Evolutionary conservation across 257 asterid species (phyloP), one percentile per base, ranked within the genome.

Genomic region (Fraxinus cuspidata): DNA sequence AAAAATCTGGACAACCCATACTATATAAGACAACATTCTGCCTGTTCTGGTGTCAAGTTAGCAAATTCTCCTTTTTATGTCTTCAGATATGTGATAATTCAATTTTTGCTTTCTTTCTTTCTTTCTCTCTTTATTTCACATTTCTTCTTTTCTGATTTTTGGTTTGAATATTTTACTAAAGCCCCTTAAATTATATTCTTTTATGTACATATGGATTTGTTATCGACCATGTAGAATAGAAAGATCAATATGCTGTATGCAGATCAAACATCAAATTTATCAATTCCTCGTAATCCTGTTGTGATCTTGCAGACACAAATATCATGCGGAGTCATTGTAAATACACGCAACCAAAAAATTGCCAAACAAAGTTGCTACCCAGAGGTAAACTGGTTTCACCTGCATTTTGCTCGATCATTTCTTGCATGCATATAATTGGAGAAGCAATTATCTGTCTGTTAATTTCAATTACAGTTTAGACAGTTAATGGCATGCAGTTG

Each of bases 311-410:
- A 87, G 91, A 81, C 78, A 9, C 80, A 79, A 60, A 86, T 87
- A 44, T 79, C 89, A 11, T 87, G 91, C 75, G 88, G 85, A 64
- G 65, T 85, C 69, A 44, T 67, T 18, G 86, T 87, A 68, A 77
- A 87, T 69, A 81, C 76, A 0, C 77, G 51, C 77, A 80, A 83
- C 58, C 81, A 83, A 80, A 81, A 85, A 1, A 80, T 87, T 40
- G 66, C 69, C 67, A 85, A 53, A 60, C 91, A 87, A 74, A 85
- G 84, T 21, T 87, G 91, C 73, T 87, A 87, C 77, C 89, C 91
- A 8, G 81, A 87, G 89, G 91, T 87, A 84, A 73, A 34, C 49
- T 9, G 32, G 31, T 51, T 5, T 65, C 18, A 37, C 34, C 28
- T 63, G 18, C 63, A 9, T 18, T 70, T 29, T 76, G 4, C 29